These are phyloP conservation scores for Cyclospora cayetanensis DNA, from an alignment of 169 alveolate species.

Conservation along the genomic window DNA sequence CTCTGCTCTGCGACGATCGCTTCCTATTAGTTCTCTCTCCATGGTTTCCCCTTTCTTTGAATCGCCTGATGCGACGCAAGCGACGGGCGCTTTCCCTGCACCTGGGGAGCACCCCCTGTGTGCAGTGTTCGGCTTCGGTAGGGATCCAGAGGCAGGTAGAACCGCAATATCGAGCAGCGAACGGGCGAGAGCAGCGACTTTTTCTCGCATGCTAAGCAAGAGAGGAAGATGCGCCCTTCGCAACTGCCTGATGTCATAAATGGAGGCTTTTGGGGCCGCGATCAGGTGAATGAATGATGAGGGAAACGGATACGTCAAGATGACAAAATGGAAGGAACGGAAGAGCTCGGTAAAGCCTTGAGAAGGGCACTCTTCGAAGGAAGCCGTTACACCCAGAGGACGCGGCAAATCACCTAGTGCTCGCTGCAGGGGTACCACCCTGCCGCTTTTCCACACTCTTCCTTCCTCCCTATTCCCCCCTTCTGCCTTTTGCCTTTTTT, in stretches of 20 bases:
- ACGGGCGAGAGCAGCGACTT: background rate
- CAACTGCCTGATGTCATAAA: slow-evolving; percentile 61
- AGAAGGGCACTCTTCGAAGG: background rate
- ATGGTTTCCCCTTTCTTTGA: background rate
- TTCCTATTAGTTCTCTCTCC: background rate
- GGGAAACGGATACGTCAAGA: background rate
- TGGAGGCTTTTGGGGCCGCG: slow-evolving; percentile 33
- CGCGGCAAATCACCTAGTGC: background rate
- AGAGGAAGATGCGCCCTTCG: slow-evolving; percentile 32
- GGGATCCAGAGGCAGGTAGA: background rate
- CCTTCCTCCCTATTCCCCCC: background rate
- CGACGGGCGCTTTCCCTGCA: background rate
- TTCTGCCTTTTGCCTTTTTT: too few species aligned
- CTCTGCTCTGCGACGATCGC: background rate
- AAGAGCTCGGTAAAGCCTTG: background rate
- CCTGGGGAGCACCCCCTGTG: background rate
- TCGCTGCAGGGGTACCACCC: background rate
- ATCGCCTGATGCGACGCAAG: background rate
- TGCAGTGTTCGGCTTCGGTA: too few species aligned
- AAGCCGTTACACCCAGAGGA: background rate
- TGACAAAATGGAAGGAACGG: slow-evolving; percentile 47
- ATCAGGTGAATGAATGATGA: slow-evolving; percentile 4
- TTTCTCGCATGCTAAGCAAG: slow-evolving; percentile 8
- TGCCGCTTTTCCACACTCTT: background rate
- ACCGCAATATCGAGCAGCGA: background rate